Conservation (phyloP, 345 rosid species). For the Lepidium aucheri region DNA sequence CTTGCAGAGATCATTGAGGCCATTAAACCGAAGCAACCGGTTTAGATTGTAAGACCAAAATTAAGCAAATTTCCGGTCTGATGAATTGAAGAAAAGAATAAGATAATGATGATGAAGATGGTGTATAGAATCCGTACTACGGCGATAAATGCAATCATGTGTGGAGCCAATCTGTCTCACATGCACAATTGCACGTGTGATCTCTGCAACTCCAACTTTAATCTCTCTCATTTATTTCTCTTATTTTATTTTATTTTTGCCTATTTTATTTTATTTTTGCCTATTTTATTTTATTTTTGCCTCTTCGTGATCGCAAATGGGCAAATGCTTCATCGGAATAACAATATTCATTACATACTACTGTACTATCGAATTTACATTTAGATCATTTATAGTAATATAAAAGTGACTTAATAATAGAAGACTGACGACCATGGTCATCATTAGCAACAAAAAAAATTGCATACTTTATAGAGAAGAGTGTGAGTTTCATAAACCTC, state of each 20-base stretch:
- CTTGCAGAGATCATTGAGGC: slow-evolving; percentile 2
- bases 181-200: slow-evolving; percentile 26
- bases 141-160: slow-evolving; percentile 28
- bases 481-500: slow-evolving; percentile 10
- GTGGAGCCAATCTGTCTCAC: slow-evolving; percentile 32
- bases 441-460: neutral
- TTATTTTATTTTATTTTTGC: neutral
- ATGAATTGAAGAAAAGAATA: neutral
- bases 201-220: slow-evolving; percentile 7
- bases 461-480: slow-evolving; percentile 11
- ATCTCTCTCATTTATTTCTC: neutral
- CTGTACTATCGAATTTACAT: neutral
- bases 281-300: too few species aligned
- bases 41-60: neutral
- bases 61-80: neutral
- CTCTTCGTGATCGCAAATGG: slow-evolving; percentile 22
- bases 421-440: neutral
- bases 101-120: neutral
- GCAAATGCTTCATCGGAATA: slow-evolving; percentile 9
- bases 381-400: neutral
- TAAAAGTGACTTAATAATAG: neutral
- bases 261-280: neutral
- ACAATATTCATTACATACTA: neutral
- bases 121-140: slow-evolving; percentile 13
- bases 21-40: slow-evolving; percentile 9